A percentile compares a stretch with the other conserved stretches of the same genome.
phyloP scores from a whole-genome alignment of 1,284 basidiomycete genomes.

The Meripilus lineatus region DNA sequence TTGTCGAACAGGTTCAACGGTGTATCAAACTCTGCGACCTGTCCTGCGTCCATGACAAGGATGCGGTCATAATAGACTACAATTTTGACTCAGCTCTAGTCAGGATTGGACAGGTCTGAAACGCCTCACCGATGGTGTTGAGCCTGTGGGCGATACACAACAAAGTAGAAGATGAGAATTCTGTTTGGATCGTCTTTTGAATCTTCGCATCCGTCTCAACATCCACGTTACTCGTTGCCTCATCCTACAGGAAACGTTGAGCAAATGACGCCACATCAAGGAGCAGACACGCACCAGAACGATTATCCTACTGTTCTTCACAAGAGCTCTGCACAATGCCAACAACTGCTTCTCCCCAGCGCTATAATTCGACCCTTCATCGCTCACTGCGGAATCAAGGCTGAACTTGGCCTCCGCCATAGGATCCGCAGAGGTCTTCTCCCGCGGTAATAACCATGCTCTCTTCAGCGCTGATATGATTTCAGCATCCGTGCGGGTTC shows the following conservation, averaged over 20 bases:
- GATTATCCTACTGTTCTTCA: slow-evolving; percentile 68
- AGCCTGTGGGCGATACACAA: slow-evolving; percentile 75
- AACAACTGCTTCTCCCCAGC: slow-evolving; percentile 78
- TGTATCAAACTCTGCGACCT: slow-evolving; percentile 73
- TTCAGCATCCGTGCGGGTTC: slow-evolving; percentile 47
- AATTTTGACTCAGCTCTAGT: background rate
- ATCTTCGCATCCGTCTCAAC: slow-evolving; percentile 78
- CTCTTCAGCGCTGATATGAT: slow-evolving; percentile 48
- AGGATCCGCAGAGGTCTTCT: slow-evolving; percentile 41
- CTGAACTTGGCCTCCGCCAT: slow-evolving; percentile 59
- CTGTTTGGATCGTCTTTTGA: slow-evolving; percentile 68
- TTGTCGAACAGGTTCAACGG: slow-evolving; percentile 71
- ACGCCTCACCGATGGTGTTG: slow-evolving; percentile 61
- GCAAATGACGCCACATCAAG: slow-evolving; percentile 7
- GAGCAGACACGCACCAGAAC: slow-evolving; percentile 45
- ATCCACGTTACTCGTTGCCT: slow-evolving; percentile 83
- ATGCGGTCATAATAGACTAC: slow-evolving; percentile 72
- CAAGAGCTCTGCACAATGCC: slow-evolving; percentile 66
- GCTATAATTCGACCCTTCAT: slow-evolving; percentile 71
- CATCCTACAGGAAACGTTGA: slow-evolving; percentile 38
- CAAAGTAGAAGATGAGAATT: slow-evolving; percentile 59
- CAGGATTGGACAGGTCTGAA: slow-evolving; percentile 10
- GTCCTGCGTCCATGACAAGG: slow-evolving; percentile 69
- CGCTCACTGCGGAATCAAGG: slow-evolving; percentile 56
- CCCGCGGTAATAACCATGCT: slow-evolving; percentile 55